Evolutionary conservation across 441 rosid genomes (phyloP).

Genomic region (Euphorbia corollata): DNA sequence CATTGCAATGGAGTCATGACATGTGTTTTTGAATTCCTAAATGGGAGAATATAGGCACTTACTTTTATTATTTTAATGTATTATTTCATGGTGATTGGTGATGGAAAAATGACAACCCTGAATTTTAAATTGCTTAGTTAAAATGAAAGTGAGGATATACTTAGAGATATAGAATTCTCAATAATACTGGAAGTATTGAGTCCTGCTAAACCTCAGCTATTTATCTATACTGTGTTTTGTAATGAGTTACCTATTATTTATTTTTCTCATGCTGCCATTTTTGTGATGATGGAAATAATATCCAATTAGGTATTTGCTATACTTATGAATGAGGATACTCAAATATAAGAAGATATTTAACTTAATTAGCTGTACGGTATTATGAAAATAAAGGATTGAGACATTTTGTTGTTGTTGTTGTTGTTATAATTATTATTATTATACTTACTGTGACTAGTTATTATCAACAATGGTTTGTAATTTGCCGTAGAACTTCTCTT

Average conservation of each 20-base stretch:
- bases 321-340: background rate
- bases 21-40: background rate
- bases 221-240: background rate
- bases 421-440: background rate
- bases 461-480: background rate
- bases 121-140: background rate
- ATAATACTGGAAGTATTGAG: background rate
- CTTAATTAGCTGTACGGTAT: background rate
- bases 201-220: background rate
- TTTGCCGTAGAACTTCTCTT: background rate
- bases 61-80: background rate
- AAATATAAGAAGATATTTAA: background rate
- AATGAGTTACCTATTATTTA: background rate
- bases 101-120: background rate
- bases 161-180: background rate
- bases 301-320: background rate
- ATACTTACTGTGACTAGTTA: background rate
- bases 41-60: background rate
- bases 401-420: background rate
- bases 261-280: background rate
- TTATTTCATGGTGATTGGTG: slow-evolving; percentile 3
- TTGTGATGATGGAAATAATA: background rate
- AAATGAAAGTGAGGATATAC: background rate
- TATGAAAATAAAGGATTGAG: background rate
- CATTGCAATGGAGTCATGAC: background rate